A percentile compares a stretch with the other conserved stretches of the same genome.
These are phyloP conservation scores for Adansonia digitata DNA, from an alignment of 345 rosid species.

Conservation along the genomic window DNA sequence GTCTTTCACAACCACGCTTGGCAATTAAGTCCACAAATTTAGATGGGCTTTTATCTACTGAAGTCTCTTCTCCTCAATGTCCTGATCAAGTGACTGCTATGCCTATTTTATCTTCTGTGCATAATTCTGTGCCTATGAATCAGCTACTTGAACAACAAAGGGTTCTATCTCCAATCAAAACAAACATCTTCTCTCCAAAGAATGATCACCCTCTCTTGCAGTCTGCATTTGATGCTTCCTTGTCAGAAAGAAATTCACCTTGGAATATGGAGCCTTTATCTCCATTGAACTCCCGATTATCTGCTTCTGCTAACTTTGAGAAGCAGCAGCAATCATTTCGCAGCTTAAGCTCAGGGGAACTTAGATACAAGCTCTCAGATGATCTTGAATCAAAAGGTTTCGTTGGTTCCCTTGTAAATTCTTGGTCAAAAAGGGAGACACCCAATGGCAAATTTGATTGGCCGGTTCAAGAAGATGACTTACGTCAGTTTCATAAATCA, in stretches of 20 bases:
- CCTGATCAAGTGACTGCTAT: constrained; percentile 25
- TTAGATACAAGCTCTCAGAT: constrained; percentile 20
- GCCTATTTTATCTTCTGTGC: constrained; percentile 35
- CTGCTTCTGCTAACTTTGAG: constrained; percentile 34
- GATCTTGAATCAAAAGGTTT: constrained; percentile 12
- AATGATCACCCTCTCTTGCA: constrained; percentile 31
- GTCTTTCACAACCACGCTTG: constrained; percentile 25
- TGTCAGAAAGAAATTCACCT: constrained; percentile 45
- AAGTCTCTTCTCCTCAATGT: constrained; percentile 33
- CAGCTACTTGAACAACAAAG: constrained; percentile 37
- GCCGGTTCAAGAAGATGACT: constrained; percentile 29
- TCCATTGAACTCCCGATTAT: constrained; percentile 33
- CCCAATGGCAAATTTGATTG: constrained; percentile 37
- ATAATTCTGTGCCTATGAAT: constrained; percentile 34
- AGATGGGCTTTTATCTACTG: constrained; percentile 35
- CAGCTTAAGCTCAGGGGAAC: constrained; percentile 35
- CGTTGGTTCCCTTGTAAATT: constrained; percentile 29
- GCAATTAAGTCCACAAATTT: constrained; percentile 33
- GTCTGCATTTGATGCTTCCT: constrained; percentile 34
- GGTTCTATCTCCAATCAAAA: constrained; percentile 36
- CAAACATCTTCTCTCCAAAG: constrained; percentile 36
- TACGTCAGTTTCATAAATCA: constrained; percentile 23
- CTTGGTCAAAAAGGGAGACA: constrained; percentile 41
- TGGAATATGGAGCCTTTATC: constrained; percentile 40
- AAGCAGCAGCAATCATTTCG: constrained; percentile 36